phyloP scores from a whole-genome alignment of 768 basidiomycete genomes.

The Trametes elegans region DNA sequence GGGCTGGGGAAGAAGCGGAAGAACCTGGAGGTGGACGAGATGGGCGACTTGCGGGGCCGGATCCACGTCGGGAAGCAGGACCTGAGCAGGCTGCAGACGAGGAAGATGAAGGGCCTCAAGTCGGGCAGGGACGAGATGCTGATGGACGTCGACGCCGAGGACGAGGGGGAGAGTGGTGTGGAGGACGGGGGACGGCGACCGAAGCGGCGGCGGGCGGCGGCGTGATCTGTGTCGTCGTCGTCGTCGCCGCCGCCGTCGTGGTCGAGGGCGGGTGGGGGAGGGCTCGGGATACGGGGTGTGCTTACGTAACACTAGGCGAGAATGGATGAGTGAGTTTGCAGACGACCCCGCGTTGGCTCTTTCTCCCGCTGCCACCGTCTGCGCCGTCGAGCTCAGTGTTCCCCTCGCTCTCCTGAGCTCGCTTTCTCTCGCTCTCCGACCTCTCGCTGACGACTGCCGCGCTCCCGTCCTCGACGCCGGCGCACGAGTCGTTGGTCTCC shows the following conservation, averaged over 20 bases:
- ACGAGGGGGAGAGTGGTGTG: slow-evolving; percentile 20
- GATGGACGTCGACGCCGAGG: slow-evolving; percentile 13
- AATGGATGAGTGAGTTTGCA: background rate
- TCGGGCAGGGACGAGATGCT: slow-evolving; percentile 28
- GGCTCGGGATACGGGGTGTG: background rate
- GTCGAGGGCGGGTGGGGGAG: background rate
- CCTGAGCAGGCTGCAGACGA: slow-evolving; percentile 77
- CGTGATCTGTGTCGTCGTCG: background rate
- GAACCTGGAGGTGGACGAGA: slow-evolving; percentile 95
- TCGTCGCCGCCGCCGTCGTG: background rate
- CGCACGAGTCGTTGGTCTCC: slow-evolving; percentile 2
- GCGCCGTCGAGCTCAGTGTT: background rate
- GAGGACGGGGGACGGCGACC: slow-evolving; percentile 19
- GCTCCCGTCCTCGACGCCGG: background rate
- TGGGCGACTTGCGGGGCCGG: slow-evolving; percentile 92
- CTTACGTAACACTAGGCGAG: slow-evolving; percentile 4
- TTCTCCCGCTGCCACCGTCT: background rate
- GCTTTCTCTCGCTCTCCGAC: background rate
- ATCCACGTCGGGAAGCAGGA: slow-evolving; percentile 92
- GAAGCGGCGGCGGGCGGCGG: slow-evolving; percentile 21
- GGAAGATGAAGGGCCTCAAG: slow-evolving; percentile 96
- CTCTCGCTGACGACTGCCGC: background rate
- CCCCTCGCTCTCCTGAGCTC: background rate
- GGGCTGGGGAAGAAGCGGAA: slow-evolving; percentile 91
- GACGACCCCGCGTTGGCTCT: background rate